Evolutionary conservation across 202 grass and related monocot species (phyloP).

Genomic region (Schoenoplectus triqueter): DNA sequence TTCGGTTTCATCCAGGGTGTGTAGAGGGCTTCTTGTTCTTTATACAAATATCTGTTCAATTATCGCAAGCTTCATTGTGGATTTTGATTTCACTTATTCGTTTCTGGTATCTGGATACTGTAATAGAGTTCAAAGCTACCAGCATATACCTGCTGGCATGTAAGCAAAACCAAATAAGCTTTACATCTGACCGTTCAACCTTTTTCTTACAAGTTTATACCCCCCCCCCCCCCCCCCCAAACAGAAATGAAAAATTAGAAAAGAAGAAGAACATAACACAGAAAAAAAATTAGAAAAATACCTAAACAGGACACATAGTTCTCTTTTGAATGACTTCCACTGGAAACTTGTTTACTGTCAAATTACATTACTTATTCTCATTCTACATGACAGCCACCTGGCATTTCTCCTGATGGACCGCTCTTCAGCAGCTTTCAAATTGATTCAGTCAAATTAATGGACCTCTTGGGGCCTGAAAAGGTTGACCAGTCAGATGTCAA

Average conservation of each 20-base stretch:
- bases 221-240: not conserved
- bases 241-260: not conserved
- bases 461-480: constrained; percentile 93
- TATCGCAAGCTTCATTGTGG: constrained; percentile 2
- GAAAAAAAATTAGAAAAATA: not conserved
- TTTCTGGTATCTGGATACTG: not conserved
- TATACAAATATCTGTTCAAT: not conserved
- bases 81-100: constrained; percentile 9
- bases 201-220: not conserved
- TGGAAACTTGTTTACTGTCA: constrained; percentile 33
- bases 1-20: constrained; percentile 33
- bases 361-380: constrained; percentile 36
- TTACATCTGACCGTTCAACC: not conserved
- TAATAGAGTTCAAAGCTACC: not conserved
- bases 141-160: not conserved
- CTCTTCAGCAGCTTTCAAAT: constrained; percentile 85
- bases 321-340: not conserved
- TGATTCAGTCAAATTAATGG: constrained; percentile 86
- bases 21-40: not conserved
- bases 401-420: constrained; percentile 55
- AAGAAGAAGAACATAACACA: not conserved
- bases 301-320: not conserved
- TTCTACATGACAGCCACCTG: constrained; percentile 57
- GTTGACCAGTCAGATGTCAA: constrained; percentile 87
- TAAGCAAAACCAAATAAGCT: not conserved